A percentile compares a stretch with the other conserved stretches of the same genome.
Evolutionary conservation across 331 rosid genomes (phyloP).

Genomic region (Rosa hybrid): DNA sequence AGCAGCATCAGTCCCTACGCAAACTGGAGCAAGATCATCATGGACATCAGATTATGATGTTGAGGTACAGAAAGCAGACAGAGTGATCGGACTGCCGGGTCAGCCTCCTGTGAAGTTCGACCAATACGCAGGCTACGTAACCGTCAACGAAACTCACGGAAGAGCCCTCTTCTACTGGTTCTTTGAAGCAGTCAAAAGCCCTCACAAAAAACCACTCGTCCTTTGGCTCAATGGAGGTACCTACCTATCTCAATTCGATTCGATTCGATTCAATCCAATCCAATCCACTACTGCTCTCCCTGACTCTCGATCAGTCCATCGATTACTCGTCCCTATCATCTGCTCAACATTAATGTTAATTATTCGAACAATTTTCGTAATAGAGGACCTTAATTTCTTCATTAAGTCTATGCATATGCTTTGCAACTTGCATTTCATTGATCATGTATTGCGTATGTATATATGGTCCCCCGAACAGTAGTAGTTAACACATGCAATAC

Average conservation of each 20-base stretch:
- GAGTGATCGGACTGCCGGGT: slow-evolving; percentile 58
- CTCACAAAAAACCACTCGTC: slow-evolving; percentile 60
- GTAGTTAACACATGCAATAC: background rate
- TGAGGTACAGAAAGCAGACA: slow-evolving; percentile 50
- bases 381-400: background rate
- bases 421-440: background rate
- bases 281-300: too few relatives aligned
- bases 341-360: too few relatives aligned
- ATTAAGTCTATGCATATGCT: background rate
- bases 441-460: background rate
- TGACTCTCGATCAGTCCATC: too few relatives aligned
- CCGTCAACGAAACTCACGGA: slow-evolving; percentile 67
- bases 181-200: slow-evolving; percentile 47
- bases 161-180: slow-evolving; percentile 89
- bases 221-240: slow-evolving; percentile 95
- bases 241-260: background rate
- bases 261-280: too few relatives aligned
- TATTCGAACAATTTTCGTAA: too few relatives aligned
- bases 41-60: background rate
- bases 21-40: background rate
- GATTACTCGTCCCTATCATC: too few relatives aligned
- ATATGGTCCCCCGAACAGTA: background rate
- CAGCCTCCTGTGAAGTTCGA: slow-evolving; percentile 71
- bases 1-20: background rate
- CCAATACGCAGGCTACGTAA: slow-evolving; percentile 76